Percentiles rank a stretch among this genome's conserved stretches.
phyloP scores from a whole-genome alignment of 495 filamentous ascomycete genomes.

The Neurospora sp. region DNA sequence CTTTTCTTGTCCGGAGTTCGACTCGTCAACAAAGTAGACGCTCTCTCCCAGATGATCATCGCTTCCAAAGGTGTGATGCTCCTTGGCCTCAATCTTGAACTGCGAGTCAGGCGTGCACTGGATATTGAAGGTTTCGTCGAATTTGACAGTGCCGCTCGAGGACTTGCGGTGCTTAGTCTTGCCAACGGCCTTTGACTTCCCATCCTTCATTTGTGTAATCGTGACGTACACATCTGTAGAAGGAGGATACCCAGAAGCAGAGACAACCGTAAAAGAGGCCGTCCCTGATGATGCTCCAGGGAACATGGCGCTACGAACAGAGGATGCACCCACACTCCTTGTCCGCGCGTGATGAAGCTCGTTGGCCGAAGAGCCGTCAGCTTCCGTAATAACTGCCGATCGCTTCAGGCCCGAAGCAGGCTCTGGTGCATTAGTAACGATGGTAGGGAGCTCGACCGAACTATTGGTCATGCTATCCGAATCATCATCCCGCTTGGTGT shows the following conservation, averaged over 20 bases:
- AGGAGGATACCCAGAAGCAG: slow-evolving; percentile 67
- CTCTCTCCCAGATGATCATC: slow-evolving; percentile 75
- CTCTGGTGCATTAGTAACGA: slow-evolving; percentile 30
- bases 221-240: slow-evolving; percentile 73
- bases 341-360: slow-evolving; percentile 50
- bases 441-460: slow-evolving; percentile 35
- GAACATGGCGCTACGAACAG: slow-evolving; percentile 45
- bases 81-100: slow-evolving; percentile 76
- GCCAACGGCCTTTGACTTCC: slow-evolving; percentile 67
- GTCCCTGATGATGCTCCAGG: slow-evolving; percentile 56
- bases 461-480: slow-evolving; percentile 20
- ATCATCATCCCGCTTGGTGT: slow-evolving; percentile 48
- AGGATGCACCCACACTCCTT: slow-evolving; percentile 56
- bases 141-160: slow-evolving; percentile 48
- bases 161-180: slow-evolving; percentile 81
- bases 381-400: slow-evolving; percentile 9
- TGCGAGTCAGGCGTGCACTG: slow-evolving; percentile 71
- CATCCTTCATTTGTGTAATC: slow-evolving; percentile 48
- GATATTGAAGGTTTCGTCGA: slow-evolving; percentile 70
- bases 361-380: slow-evolving; percentile 14
- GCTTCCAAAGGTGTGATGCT: slow-evolving; percentile 70
- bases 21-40: slow-evolving; percentile 83
- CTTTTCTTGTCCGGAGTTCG: slow-evolving; percentile 64
- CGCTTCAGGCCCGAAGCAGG: slow-evolving; percentile 26
- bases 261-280: slow-evolving; percentile 70